These are phyloP conservation scores for Talaromyces rugulosus DNA, from an alignment of 2,329 filamentous ascomycete genomes.

Conservation along the genomic window DNA sequence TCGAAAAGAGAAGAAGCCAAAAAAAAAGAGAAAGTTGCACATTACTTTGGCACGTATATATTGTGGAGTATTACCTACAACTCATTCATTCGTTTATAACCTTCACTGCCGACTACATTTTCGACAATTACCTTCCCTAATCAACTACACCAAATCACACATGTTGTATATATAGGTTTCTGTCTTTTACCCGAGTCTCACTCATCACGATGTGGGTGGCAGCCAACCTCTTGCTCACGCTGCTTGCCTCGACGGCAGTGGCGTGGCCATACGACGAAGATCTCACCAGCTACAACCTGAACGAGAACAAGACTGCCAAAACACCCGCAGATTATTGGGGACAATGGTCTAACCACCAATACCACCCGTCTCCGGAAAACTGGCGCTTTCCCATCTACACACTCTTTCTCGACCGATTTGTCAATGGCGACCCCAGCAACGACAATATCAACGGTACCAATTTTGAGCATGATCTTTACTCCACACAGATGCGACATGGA, in stretches of 20 bases:
- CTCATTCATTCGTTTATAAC: neutral
- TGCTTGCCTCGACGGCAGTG: constrained; percentile 21
- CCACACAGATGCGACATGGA: constrained; percentile 61
- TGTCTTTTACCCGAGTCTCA: neutral
- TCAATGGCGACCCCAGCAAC: constrained; percentile 62
- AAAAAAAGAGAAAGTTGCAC: neutral
- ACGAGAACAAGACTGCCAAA: constrained; percentile 54
- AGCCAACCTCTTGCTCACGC: constrained; percentile 22
- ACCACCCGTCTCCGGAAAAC: constrained; percentile 53
- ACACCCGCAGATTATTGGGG: constrained; percentile 57
- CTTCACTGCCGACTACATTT: neutral
- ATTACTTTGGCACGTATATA: neutral
- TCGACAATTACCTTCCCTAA: neutral
- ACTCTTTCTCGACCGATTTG: constrained; percentile 60
- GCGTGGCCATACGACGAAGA: constrained; percentile 47
- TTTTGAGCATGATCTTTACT: constrained; percentile 58
- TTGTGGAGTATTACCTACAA: neutral
- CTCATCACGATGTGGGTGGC: constrained; percentile 10
- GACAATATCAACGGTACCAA: constrained; percentile 59
- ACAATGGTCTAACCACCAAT: constrained; percentile 51
- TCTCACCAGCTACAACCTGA: constrained; percentile 56
- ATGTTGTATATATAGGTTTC: constrained; percentile 7
- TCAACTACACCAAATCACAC: neutral
- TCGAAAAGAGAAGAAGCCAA: neutral
- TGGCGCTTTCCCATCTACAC: constrained; percentile 66